Percentiles rank a stretch among this genome's conserved stretches.
Conservation (phyloP, 2,329 filamentous ascomycete species). For the Capronia coronata region DNA sequence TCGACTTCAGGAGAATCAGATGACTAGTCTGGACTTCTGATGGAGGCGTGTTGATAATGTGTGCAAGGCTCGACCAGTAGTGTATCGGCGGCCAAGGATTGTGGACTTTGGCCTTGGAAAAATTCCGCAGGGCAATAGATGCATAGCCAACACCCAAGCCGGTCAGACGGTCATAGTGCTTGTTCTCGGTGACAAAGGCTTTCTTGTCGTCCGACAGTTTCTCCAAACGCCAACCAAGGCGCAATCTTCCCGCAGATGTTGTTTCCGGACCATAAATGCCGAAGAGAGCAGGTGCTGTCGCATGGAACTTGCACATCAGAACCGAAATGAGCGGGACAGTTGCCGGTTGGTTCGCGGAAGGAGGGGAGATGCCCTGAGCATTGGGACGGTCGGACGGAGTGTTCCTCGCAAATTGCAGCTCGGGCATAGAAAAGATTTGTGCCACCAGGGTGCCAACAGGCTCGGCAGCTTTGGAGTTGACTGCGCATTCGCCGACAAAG, state of each 20-base stretch:
- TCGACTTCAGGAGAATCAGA: slow-evolving; percentile 60
- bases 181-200: slow-evolving; percentile 59
- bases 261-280: slow-evolving; percentile 71
- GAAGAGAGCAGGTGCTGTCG: slow-evolving; percentile 76
- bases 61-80: slow-evolving; percentile 75
- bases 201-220: slow-evolving; percentile 36
- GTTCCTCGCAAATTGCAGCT: slow-evolving; percentile 41
- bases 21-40: slow-evolving; percentile 66
- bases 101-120: slow-evolving; percentile 57
- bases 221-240: slow-evolving; percentile 68
- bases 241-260: slow-evolving; percentile 58
- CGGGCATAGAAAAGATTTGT: slow-evolving; percentile 63
- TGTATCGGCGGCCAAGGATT: slow-evolving; percentile 72
- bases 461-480: slow-evolving; percentile 61
- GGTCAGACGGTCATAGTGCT: slow-evolving; percentile 75
- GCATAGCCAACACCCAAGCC: slow-evolving; percentile 80
- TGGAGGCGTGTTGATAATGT: slow-evolving; percentile 67
- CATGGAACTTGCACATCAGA: slow-evolving; percentile 76
- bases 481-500: slow-evolving; percentile 59
- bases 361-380: neutral
- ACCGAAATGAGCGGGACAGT: slow-evolving; percentile 70
- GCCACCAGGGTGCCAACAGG: slow-evolving; percentile 72
- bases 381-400: neutral
- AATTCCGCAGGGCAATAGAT: slow-evolving; percentile 74
- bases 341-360: slow-evolving; percentile 46